Percentiles rank a stretch among this genome's conserved stretches.
phyloP scores from a whole-genome alignment of 2,329 filamentous ascomycete genomes.

The Lachnellula occidentalis region DNA sequence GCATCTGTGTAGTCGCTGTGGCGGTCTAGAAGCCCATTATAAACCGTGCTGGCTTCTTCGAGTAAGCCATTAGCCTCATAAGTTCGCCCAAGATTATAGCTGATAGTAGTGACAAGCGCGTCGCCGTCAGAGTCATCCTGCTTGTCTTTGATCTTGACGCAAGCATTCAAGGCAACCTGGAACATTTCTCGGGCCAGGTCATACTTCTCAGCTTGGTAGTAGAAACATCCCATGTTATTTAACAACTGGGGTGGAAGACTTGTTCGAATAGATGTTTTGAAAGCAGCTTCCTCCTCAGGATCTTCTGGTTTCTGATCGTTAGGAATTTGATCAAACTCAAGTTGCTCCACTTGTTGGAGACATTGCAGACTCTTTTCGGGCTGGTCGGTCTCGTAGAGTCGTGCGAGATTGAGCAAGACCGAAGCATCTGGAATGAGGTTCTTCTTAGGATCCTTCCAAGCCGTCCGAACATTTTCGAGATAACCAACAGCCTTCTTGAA shows the following conservation, averaged over 20 bases:
- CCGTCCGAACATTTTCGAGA: slow-evolving; percentile 75
- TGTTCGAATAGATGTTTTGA: slow-evolving; percentile 62
- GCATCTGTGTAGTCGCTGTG: slow-evolving; percentile 93
- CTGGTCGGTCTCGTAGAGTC: slow-evolving; percentile 79
- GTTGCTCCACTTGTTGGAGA: slow-evolving; percentile 83
- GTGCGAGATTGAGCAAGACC: slow-evolving; percentile 84
- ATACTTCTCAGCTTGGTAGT: slow-evolving; percentile 81
- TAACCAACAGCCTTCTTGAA: slow-evolving; percentile 80
- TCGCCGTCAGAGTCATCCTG: slow-evolving; percentile 78
- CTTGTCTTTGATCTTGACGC: slow-evolving; percentile 72
- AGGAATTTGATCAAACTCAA: slow-evolving; percentile 75
- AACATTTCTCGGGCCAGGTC: slow-evolving; percentile 80
- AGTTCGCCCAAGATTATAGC: slow-evolving; percentile 89
- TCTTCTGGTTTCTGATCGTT: slow-evolving; percentile 61
- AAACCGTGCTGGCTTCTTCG: slow-evolving; percentile 82
- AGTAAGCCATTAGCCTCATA: slow-evolving; percentile 80
- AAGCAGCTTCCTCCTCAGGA: slow-evolving; percentile 53
- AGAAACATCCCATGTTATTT: slow-evolving; percentile 96
- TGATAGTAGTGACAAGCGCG: slow-evolving; percentile 89
- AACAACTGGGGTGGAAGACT: slow-evolving; percentile 82
- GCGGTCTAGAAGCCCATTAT: slow-evolving; percentile 76
- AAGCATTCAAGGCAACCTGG: slow-evolving; percentile 84
- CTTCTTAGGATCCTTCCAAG: slow-evolving; percentile 92
- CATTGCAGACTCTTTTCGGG: slow-evolving; percentile 92
- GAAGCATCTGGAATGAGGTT: slow-evolving; percentile 75